phyloP scores from a whole-genome alignment of 352 stramenopile genomes.

The Globisporangium abappressorium region DNA sequence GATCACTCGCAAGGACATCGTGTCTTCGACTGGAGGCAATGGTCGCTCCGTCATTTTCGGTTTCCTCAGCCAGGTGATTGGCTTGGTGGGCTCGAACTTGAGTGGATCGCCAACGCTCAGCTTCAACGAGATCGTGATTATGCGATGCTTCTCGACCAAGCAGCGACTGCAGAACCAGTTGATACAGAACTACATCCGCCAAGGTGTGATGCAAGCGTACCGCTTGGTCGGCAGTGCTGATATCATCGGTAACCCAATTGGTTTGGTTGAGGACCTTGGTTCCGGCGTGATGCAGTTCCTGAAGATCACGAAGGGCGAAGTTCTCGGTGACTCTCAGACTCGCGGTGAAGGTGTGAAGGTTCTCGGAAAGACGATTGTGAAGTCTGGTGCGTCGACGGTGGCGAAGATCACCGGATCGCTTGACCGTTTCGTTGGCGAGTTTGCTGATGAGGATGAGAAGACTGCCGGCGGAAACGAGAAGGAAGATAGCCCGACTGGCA shows the following conservation, averaged over 20 bases:
- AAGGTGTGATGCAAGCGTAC: conserved; percentile 83
- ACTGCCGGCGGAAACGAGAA: conserved; percentile 22
- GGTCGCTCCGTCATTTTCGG: conserved; percentile 79
- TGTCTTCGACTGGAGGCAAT: conserved; percentile 49
- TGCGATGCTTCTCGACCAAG: conserved; percentile 82
- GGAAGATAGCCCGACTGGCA: conserved; percentile 29
- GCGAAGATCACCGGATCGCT: conserved; percentile 86
- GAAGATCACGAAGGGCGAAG: conserved; percentile 87
- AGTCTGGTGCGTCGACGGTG: conserved; percentile 65
- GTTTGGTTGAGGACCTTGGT: conserved; percentile 82
- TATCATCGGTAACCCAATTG: conserved; percentile 86
- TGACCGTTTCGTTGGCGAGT: conserved; percentile 82
- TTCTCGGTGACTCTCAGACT: conserved; percentile 78
- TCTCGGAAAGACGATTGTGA: conserved; percentile 82
- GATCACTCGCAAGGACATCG: conserved; percentile 83
- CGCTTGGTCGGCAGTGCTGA: conserved; percentile 80
- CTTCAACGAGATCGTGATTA: conserved; percentile 85
- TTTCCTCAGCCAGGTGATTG: conserved; percentile 77
- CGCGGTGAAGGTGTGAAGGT: conserved; percentile 85
- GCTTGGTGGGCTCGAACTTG: conserved; percentile 80
- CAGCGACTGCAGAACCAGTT: conserved; percentile 73
- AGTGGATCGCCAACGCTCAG: conserved; percentile 79
- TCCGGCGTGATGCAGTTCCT: conserved; percentile 86
- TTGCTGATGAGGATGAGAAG: conserved; percentile 52
- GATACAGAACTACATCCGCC: conserved; percentile 79